phyloP scores from a whole-genome alignment of 441 rosid species.

The Biscutella laevigata region DNA sequence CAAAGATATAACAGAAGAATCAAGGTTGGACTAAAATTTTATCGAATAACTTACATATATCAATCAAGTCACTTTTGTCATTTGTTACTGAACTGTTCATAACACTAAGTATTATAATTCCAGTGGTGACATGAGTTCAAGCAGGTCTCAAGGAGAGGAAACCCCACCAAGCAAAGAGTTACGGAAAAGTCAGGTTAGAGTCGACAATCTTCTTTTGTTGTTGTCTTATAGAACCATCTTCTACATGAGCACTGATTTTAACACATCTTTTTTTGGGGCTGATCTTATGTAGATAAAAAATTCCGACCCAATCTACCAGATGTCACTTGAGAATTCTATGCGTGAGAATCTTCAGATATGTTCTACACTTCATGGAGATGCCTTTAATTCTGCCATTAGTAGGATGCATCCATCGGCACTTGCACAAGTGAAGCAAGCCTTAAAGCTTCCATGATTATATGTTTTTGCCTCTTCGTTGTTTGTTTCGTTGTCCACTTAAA shows the following conservation, averaged over 20 bases:
- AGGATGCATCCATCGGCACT: slow-evolving; percentile 86
- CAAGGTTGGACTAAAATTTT: slow-evolving; percentile 43
- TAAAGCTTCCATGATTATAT: slow-evolving; percentile 63
- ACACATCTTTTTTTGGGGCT: background rate
- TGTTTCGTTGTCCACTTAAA: slow-evolving; percentile 11
- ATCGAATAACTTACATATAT: background rate
- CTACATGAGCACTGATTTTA: background rate
- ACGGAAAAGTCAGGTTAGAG: slow-evolving; percentile 69
- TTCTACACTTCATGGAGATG: slow-evolving; percentile 76
- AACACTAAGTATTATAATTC: slow-evolving; percentile 12
- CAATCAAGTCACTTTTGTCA: background rate
- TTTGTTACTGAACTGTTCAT: slow-evolving; percentile 1
- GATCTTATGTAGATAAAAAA: slow-evolving; percentile 47
- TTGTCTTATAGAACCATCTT: background rate
- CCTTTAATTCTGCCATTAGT: slow-evolving; percentile 62
- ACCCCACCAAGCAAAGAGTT: slow-evolving; percentile 68
- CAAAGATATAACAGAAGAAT: slow-evolving; percentile 66
- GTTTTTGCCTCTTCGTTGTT: slow-evolving; percentile 4
- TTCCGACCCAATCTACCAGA: slow-evolving; percentile 71
- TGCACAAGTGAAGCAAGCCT: slow-evolving; percentile 82
- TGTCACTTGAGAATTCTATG: slow-evolving; percentile 71
- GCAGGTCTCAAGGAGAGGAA: slow-evolving; percentile 54
- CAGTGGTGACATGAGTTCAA: slow-evolving; percentile 66
- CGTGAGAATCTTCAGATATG: slow-evolving; percentile 86
- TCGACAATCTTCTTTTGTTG: background rate